Percentiles rank a stretch among this genome's conserved stretches.
phyloP scores from a whole-genome alignment of 139 green algal genomes.

The Tetratostichococcus sp. region DNA sequence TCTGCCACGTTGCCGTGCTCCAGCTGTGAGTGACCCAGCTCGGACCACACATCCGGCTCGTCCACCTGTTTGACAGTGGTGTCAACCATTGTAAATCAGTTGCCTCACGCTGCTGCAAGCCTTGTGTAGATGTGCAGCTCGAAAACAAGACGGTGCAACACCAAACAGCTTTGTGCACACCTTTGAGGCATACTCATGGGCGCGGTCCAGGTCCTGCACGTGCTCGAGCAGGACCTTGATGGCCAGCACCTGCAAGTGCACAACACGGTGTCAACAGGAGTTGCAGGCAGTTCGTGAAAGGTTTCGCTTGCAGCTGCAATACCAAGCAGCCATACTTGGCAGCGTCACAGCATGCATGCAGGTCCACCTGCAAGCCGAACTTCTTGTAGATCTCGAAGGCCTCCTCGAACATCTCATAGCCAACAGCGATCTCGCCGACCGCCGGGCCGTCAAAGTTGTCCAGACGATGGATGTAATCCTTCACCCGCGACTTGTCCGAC shows the following conservation, averaged over 20 bases:
- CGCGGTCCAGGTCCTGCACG: slow-evolving; percentile 78
- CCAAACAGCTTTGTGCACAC: neutral
- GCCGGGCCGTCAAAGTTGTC: slow-evolving; percentile 97
- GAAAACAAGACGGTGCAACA: no score
- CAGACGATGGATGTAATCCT: slow-evolving; percentile 96
- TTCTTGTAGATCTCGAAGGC: slow-evolving; percentile 99
- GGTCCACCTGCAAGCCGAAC: slow-evolving; percentile 71
- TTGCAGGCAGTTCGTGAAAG: no score
- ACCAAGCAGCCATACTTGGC: no score
- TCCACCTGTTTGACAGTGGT: slow-evolving; percentile 40
- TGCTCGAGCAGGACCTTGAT: slow-evolving; percentile 92
- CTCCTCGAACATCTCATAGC: slow-evolving; percentile 89
- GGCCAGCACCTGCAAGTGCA: slow-evolving; percentile 37
- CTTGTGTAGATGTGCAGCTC: no score
- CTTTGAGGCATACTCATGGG: slow-evolving; percentile 77
- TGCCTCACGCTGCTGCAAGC: no score
- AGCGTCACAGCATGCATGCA: slow-evolving; percentile 17
- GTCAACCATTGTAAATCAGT: no score
- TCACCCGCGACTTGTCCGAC: slow-evolving; percentile 60
- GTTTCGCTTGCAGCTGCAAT: no score
- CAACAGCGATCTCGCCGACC: slow-evolving; percentile 82
- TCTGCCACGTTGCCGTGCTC: slow-evolving; percentile 59
- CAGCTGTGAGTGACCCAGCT: slow-evolving; percentile 92
- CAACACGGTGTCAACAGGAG: neutral
- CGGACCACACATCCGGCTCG: slow-evolving; percentile 85